phyloP scores from a whole-genome alignment of 768 basidiomycete species.

The Leccinellum albellum region DNA sequence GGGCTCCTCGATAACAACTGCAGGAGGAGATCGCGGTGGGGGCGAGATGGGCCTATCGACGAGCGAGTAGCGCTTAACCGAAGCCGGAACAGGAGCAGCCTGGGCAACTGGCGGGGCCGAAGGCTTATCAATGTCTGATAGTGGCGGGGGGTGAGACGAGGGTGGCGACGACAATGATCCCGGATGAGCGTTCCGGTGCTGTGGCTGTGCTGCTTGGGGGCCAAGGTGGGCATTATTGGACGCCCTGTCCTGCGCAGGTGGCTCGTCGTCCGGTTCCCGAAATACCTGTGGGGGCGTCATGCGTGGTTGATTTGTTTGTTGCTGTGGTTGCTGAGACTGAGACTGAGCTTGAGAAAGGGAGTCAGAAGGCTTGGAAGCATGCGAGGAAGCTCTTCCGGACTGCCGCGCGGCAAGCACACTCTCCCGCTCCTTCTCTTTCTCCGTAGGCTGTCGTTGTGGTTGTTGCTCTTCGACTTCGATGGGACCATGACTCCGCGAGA shows the following conservation, averaged over 20 bases:
- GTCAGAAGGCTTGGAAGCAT: constrained; percentile 36
- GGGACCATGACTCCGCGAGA: constrained; percentile 36
- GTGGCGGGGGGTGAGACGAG: neutral
- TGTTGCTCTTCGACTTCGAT: constrained; percentile 29
- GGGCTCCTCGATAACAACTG: constrained; percentile 43
- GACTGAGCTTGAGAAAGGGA: constrained; percentile 26
- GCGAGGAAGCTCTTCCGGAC: constrained; percentile 37
- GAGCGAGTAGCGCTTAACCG: constrained; percentile 75
- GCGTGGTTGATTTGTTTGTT: constrained; percentile 9
- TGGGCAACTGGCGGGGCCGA: constrained; percentile 27
- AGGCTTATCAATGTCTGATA: constrained; percentile 24
- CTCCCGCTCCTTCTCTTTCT: constrained; percentile 35
- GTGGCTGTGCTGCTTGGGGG: constrained; percentile 13
- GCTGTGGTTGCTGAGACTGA: neutral
- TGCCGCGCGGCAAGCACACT: constrained; percentile 35
- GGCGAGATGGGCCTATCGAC: constrained; percentile 61
- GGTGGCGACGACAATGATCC: constrained; percentile 15
- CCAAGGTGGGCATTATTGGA: constrained; percentile 11
- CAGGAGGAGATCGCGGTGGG: constrained; percentile 40
- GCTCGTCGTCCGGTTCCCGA: constrained; percentile 32
- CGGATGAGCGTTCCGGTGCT: constrained; percentile 13
- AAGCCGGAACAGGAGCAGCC: constrained; percentile 47
- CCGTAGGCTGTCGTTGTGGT: constrained; percentile 25
- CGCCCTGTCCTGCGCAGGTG: constrained; percentile 9
- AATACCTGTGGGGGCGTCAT: constrained; percentile 28